Base-by-base conservation (phyloP, 345 rosid species). In the Salix caprea region DNA sequence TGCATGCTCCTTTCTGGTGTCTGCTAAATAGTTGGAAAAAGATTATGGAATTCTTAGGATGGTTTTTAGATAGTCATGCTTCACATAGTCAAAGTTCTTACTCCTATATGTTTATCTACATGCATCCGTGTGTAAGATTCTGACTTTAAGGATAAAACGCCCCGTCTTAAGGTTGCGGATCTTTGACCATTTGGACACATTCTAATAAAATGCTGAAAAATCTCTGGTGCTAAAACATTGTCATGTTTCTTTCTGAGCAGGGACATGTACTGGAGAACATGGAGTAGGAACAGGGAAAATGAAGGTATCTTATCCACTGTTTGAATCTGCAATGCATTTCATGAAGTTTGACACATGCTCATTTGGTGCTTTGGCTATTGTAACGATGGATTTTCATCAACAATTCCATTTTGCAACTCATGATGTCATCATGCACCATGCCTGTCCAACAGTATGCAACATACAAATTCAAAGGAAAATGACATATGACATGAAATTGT, bases 211-310 rank as follows among this genome's bases (percentile, higher is more conserved):
- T 65, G 77, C 32, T 81, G 34, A 46, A 61, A 48, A 52, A 6
- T 68, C 67, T 69, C 23, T 28, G 70, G 46, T 37, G 39, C 72
- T 71, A 46, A 28, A 60, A n/a, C 23, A 32, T 85, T 65, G 72
- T 69, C 23, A 1, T 76, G 54, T 50, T 76, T 73, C 28, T 73
- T 13, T 39, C 73, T 80, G 73, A 65, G 79, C 90, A 95, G 99
- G 97, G 84, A 95, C 97, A 39, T 95, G 99, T 80, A 90, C 96
- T 2, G 97, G 97, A 69, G 99, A 95, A 83, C 97, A 95, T 68
- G 97, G 99, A 46, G 91, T 93, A 72, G 97, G 99, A 78, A 95
- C 96, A 19, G 97, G 97, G 76, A 93, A 93, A 85, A 83, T 93
- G 90, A 92, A 94, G 97, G 98, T 91, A 88, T 36, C 52, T 60